Evolutionary conservation across 176 grass and related monocot genomes (phyloP).

Genomic region (Stipa capillata): DNA sequence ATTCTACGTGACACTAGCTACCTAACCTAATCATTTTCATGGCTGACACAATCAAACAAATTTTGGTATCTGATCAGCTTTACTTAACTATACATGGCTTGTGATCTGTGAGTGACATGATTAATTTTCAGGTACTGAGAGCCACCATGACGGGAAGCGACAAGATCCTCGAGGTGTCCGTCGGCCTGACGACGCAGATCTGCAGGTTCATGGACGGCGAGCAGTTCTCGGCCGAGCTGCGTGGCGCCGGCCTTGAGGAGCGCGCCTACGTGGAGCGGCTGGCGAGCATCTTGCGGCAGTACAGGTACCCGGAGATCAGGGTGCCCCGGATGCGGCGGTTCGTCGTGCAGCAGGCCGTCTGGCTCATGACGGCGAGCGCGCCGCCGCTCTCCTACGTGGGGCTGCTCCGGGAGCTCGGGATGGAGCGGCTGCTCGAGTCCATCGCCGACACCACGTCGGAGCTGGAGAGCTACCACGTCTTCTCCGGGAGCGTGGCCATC

Average conservation of each 20-base stretch:
- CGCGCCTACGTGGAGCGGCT: constrained; percentile 47
- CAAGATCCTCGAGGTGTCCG: constrained; percentile 44
- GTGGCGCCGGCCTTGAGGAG: constrained; percentile 12
- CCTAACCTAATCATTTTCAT: too few relatives aligned
- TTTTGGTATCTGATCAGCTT: background rate
- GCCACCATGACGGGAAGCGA: constrained; percentile 36
- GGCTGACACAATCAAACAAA: background rate
- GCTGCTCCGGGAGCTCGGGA: constrained; percentile 22
- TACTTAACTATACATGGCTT: background rate
- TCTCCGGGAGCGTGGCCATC: constrained; percentile 69
- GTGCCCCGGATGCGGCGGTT: constrained; percentile 50
- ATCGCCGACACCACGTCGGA: constrained; percentile 59
- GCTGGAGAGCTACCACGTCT: constrained; percentile 71
- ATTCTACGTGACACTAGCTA: background rate
- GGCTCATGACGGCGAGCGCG: constrained; percentile 19
- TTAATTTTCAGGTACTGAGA: constrained; percentile 40
- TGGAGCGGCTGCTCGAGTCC: constrained; percentile 24
- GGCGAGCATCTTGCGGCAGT: constrained; percentile 17
- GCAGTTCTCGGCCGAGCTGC: constrained; percentile 2
- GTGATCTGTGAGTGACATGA: too few relatives aligned
- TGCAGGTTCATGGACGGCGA: constrained; percentile 19
- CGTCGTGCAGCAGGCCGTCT: constrained; percentile 22
- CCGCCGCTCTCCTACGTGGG: background rate
- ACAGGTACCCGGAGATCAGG: constrained; percentile 10
- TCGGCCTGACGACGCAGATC: constrained; percentile 47